Base-by-base conservation (phyloP, 225 moss, liverwort and hornwort genomes). In the Ulota crispa region DNA sequence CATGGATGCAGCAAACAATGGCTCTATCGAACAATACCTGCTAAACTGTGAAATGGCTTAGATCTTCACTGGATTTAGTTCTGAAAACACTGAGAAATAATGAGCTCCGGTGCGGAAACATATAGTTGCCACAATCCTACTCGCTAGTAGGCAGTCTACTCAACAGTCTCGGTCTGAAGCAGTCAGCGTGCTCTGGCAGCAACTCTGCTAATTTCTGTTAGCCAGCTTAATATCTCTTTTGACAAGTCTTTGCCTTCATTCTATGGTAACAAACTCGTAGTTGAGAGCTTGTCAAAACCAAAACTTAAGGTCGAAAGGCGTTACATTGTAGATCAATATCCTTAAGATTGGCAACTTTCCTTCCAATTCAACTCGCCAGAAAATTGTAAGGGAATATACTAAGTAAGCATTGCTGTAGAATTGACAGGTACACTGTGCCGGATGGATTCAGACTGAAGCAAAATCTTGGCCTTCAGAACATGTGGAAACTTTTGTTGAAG, bases 151-250 rank as follows among this genome's bases (percentile, higher is more conserved):
- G 53, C 80, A 15, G 62, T 28, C 76, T 50, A 70, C 65, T 59
- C 66, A 77, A 34, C 83, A 80, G 18, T 13, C 61, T 68, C 83
- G 76, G 18, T 13, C 61, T 68, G 80, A 83, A 87, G 81, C 55
- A 84, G 87, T 83, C 86, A 72, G 80, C 80, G 62, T 83, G 72
- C 64, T 76, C 76, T 34, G 15, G 68, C 82, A 76, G 68, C 76
- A 56, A 81, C 45, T 43, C 23, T 26, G 23, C 53, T 62, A 24
- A 34, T 45, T 61, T 72, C 81, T 81, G 57, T 56, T 56, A 71
- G 10, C 72, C 72, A 41, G 19, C 54, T 24, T 32, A 47, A 47
- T 16, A 2, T 14, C 14, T 5, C 47, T 31, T 30, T 36, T 7
- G 13, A 13, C 1, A 10, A 64, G 11, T 24, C 11, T 39, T 53